These are phyloP conservation scores for Penicillium sp. DNA, from an alignment of 2,329 filamentous ascomycete genomes.

Conservation along the genomic window DNA sequence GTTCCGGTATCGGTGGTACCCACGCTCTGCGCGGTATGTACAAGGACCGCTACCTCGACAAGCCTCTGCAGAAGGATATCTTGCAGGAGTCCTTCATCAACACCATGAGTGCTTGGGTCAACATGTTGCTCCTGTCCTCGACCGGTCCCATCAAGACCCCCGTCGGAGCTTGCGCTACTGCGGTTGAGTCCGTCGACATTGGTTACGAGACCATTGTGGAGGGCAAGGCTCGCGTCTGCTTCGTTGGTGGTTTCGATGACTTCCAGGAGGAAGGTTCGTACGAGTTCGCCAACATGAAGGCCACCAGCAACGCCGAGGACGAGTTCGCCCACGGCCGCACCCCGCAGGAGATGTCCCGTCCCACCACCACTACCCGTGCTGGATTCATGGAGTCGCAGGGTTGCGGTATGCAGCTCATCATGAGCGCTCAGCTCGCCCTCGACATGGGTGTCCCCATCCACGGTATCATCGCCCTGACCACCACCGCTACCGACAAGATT, in stretches of 20 bases:
- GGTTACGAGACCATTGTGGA: constrained; percentile 98
- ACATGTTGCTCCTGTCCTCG: constrained; percentile 96
- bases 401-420: constrained; percentile 97
- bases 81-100: constrained; percentile 99
- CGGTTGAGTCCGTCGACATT: constrained; percentile 95
- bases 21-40: constrained; percentile 95
- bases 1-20: constrained; percentile 96
- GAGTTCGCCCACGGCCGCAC: constrained; percentile 95
- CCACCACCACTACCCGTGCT: constrained; percentile 92
- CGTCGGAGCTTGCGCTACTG: constrained; percentile 94
- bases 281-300: constrained; percentile 99
- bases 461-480: constrained; percentile 88
- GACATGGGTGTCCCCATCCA: constrained; percentile 99
- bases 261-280: constrained; percentile 99
- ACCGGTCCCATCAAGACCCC: constrained; percentile 98
- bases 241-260: constrained; percentile 98
- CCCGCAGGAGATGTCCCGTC: constrained; percentile 95
- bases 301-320: constrained; percentile 95
- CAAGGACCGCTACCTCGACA: constrained; percentile 94
- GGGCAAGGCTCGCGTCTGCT: constrained; percentile 95
- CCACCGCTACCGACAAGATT: constrained; percentile 98
- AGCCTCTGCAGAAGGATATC: constrained; percentile 97
- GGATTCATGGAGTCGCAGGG: constrained; percentile 99
- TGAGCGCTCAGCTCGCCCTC: constrained; percentile 92
- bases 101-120: constrained; percentile 99